These are phyloP conservation scores for Lichenothelia convexa DNA, from an alignment of 495 filamentous ascomycete genomes.

Conservation along the genomic window DNA sequence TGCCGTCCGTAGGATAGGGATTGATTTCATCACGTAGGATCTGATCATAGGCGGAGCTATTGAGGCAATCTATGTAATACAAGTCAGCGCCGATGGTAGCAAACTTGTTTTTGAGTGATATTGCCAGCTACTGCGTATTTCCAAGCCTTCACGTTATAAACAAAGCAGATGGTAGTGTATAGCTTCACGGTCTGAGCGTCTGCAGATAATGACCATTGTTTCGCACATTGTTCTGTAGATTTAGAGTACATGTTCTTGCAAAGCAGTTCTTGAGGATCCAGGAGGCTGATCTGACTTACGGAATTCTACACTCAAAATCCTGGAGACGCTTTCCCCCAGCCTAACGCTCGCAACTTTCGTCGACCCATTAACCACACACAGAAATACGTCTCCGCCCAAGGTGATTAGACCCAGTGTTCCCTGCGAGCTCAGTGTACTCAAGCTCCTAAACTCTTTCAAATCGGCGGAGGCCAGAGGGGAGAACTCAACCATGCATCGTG, in stretches of 20 bases:
- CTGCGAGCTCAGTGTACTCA: constrained; percentile 57
- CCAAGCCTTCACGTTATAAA: no score
- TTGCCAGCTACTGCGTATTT: no score
- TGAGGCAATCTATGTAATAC: constrained; percentile 65
- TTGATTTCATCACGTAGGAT: constrained; percentile 43
- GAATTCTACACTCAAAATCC: constrained; percentile 76
- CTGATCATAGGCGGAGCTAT: constrained; percentile 62
- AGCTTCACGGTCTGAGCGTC: no score
- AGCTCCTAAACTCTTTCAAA: constrained; percentile 50
- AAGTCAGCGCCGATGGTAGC: no score
- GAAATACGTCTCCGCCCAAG: constrained; percentile 67
- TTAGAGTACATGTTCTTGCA: no score
- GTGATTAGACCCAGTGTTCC: constrained; percentile 86
- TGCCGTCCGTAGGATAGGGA: constrained; percentile 30
- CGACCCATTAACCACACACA: constrained; percentile 73
- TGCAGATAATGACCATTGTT: no score
- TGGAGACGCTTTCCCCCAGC: constrained; percentile 73
- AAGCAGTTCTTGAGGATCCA: constrained; percentile 1
- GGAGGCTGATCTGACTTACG: constrained; percentile 27
- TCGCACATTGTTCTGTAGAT: no score
- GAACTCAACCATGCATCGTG: constrained; percentile 81
- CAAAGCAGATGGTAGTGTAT: no score
- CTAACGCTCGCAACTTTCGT: constrained; percentile 62
- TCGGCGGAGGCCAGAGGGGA: constrained; percentile 40
- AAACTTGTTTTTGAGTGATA: no score